Evolutionary conservation across 768 basidiomycete genomes (phyloP).

Genomic region (Chalciporus sphaerocephalus): DNA sequence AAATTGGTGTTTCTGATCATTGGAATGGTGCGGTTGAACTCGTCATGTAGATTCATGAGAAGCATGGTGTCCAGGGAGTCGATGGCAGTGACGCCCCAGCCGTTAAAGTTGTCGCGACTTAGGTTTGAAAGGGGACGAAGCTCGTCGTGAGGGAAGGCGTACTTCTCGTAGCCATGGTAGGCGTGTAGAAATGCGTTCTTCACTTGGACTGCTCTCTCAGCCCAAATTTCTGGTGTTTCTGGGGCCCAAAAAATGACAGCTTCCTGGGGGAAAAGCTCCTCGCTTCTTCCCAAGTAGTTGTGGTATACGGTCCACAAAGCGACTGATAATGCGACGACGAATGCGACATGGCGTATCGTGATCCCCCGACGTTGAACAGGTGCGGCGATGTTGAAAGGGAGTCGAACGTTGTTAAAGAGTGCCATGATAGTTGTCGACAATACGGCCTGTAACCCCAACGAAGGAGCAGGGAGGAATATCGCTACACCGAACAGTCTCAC

Average conservation of each 20-base stretch:
- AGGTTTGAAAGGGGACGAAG: slow-evolving; percentile 49
- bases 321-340: slow-evolving; percentile 11
- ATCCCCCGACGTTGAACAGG: slow-evolving; percentile 12
- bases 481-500: too few relatives aligned
- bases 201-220: slow-evolving; percentile 49
- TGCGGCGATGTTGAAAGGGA: background rate
- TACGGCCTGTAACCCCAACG: too few relatives aligned
- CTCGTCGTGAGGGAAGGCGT: slow-evolving; percentile 64
- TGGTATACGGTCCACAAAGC: slow-evolving; percentile 22
- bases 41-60: slow-evolving; percentile 69
- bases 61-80: slow-evolving; percentile 87
- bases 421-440: too few relatives aligned
- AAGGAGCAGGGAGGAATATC: too few relatives aligned
- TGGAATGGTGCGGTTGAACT: slow-evolving; percentile 62
- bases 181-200: slow-evolving; percentile 63
- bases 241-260: slow-evolving; percentile 16
- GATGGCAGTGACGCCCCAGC: slow-evolving; percentile 73
- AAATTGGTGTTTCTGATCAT: slow-evolving; percentile 51
- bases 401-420: slow-evolving; percentile 1
- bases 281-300: background rate
- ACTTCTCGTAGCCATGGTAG: slow-evolving; percentile 58
- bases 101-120: slow-evolving; percentile 59
- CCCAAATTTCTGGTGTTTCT: slow-evolving; percentile 43
- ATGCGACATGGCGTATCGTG: slow-evolving; percentile 22
- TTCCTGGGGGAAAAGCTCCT: slow-evolving; percentile 8